phyloP scores from a whole-genome alignment of 2,329 filamentous ascomycete species.

The Arthrobotrys iridis region DNA sequence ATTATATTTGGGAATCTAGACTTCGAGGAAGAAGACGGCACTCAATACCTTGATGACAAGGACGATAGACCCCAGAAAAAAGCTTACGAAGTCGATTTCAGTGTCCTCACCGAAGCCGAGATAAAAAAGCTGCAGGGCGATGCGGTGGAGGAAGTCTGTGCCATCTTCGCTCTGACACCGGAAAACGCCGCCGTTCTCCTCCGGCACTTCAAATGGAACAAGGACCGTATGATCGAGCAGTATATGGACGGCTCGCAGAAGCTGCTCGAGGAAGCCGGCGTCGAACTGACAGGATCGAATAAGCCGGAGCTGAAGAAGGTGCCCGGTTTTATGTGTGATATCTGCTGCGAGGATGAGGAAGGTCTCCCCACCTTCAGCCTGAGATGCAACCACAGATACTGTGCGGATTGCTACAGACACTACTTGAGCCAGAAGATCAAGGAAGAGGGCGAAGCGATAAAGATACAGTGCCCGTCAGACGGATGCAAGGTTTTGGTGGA shows the following conservation, averaged over 20 bases:
- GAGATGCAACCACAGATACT: slow-evolving; percentile 94
- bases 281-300: slow-evolving; percentile 72
- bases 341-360: slow-evolving; percentile 89
- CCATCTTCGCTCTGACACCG: slow-evolving; percentile 86
- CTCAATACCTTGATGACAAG: slow-evolving; percentile 74
- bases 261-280: slow-evolving; percentile 83
- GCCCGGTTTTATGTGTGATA: slow-evolving; percentile 86
- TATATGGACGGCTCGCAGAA: slow-evolving; percentile 91
- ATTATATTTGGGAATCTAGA: slow-evolving; percentile 61
- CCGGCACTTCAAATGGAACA: slow-evolving; percentile 92
- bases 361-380: slow-evolving; percentile 86
- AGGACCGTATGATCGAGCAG: slow-evolving; percentile 90
- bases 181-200: slow-evolving; percentile 92
- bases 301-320: slow-evolving; percentile 73
- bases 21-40: slow-evolving; percentile 69
- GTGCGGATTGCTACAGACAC: slow-evolving; percentile 88
- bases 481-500: slow-evolving; percentile 91
- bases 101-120: slow-evolving; percentile 79
- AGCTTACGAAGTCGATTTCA: slow-evolving; percentile 84
- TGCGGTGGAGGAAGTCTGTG: slow-evolving; percentile 88
- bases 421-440: slow-evolving; percentile 93
- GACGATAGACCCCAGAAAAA: slow-evolving; percentile 76
- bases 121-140: slow-evolving; percentile 86
- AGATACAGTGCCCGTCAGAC: slow-evolving; percentile 91
- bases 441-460: slow-evolving; percentile 91